Base-by-base conservation (phyloP, 805 yeast species). In the Metschnikowia chrysomelidarum region DNA sequence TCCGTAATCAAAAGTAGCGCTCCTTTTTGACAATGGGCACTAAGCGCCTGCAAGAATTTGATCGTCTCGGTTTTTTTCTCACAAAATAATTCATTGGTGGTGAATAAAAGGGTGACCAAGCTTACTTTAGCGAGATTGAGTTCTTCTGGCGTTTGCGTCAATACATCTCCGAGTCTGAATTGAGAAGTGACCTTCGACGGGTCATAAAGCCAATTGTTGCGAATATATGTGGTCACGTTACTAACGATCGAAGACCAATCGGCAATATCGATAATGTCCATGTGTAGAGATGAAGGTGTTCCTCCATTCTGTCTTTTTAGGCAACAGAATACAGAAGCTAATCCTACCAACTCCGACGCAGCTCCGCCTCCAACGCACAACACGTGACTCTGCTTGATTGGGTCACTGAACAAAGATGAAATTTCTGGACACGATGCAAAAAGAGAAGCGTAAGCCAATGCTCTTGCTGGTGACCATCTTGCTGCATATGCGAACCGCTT, bases 281-380 rank as follows among this genome's bases (percentile, higher is more conserved):
- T 56, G 19, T 66, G 60, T 18, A 80, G 52, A 7, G 40, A 38
- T 2, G 71, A 63, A 7, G 39, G 51, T 19, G 53, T 59, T 23
- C 44, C 58, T 4, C 71, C 58, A 36, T 54, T 47, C 31, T 47
- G 48, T 35, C 58, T 68, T 38, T 68, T 68, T 19, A 59, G 48
- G 29, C 67, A 48, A 31, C 71, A 64, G 43, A 78, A 80, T 1
- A 83, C 62, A 12, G 88, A 70, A 1, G 77, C 76, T 27, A 86
- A 51, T 0, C 76, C 85, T 20, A 78, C 76, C 16, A 87, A 59
- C 54, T 87, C 96, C 2, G 87, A 85, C 4, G 91, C 86, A 0
- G 96, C 96, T 22, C 96, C 96, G 16, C 94, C 96, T 13, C 96
- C 96, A 23, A 88, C 69, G 48, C 82, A 75, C 22, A 87, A 55